phyloP scores from a whole-genome alignment of 805 yeast genomes.

The Metschnikowia orientalis region DNA sequence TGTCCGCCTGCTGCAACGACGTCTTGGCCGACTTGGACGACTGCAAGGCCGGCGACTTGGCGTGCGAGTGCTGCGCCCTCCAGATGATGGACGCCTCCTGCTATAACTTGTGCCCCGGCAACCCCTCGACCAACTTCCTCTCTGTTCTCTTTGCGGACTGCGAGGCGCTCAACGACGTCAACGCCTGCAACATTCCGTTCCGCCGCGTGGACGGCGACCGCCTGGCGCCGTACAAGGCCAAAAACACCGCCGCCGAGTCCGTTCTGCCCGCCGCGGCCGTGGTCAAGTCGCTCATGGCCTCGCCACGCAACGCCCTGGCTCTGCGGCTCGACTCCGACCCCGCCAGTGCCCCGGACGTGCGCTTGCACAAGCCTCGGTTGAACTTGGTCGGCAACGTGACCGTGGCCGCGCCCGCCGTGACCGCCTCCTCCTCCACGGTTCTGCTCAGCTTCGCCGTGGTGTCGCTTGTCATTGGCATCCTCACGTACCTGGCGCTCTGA shows the following conservation, averaged over 20 bases:
- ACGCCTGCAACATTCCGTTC: constrained; percentile 49
- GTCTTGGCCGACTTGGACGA: constrained; percentile 43
- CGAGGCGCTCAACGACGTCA: constrained; percentile 42
- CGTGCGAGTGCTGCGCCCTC: constrained; percentile 55
- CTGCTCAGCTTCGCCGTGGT: constrained; percentile 4
- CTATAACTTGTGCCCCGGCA: constrained; percentile 46
- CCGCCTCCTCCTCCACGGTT: constrained; percentile 7
- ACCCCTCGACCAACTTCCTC: constrained; percentile 44
- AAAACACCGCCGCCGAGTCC: constrained; percentile 7
- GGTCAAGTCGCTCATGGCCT: constrained; percentile 10
- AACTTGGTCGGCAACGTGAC: constrained; percentile 8
- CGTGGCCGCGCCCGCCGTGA: constrained; percentile 1
- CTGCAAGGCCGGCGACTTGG: constrained; percentile 50
- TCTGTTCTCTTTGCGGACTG: constrained; percentile 45
- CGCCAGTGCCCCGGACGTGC: constrained; percentile 1
- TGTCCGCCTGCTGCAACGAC: constrained; percentile 44
- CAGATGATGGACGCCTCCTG: constrained; percentile 45
- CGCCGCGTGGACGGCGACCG: constrained; percentile 36
- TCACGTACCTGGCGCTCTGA: constrained; percentile 5
- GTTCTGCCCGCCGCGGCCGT: constrained; percentile 8
- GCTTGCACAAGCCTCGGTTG: constrained; percentile 7
- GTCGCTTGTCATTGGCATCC: constrained; percentile 5
- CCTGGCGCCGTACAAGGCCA: constrained; percentile 10
- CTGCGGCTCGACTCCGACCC: background rate
- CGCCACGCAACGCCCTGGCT: constrained; percentile 2